Evolutionary conservation across 352 stramenopile species (phyloP), one percentile per base, ranked within the genome.

Genomic region (Pilasporangium apinafurcum): DNA sequence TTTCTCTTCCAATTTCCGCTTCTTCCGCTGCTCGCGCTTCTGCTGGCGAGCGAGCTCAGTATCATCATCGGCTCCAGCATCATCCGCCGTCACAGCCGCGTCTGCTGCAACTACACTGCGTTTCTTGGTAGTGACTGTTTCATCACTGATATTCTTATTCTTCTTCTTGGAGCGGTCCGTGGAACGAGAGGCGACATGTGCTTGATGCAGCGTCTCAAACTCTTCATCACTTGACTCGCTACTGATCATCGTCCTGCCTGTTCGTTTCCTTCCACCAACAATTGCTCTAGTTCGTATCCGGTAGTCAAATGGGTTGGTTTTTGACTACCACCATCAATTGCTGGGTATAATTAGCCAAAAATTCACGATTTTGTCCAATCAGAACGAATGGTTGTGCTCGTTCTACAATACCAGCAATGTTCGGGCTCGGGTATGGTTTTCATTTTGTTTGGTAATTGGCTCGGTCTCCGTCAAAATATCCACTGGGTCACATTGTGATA

Each of bases 161-260:
- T 65, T 54, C 40, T 76, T 71, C 30, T 18, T 39, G 24, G 50
- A 55, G 47, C 73, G 63, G 22, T 53, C 30, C 30, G 62, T 63
- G 4, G 56, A 51, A 30, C 48, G 47, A 37, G 56, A 41, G 26
- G 59, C 47, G 9, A 61, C 44, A 32, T 65, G 59, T 41, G 48
- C 52, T 56, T 70, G 44, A 59, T 84, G 71, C 48, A 86, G 61
- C 62, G 68, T 75, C 29, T 75, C 52, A n/a, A 92, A 62, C 68
- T 93, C 82, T 42, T 90, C 81, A 68, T 93, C 82, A 44, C 82
- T 93, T 24, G 81, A 92, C 68, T 92, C 81, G 69, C 81, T 92
- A 68, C 77, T 90, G 60, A 92, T 92, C 77, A 92, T 92, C n/a
- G n/a, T 35, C 24, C 41, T 18, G 13, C 41, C 31, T 20, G 37